Conservation (phyloP, 768 basidiomycete genomes). For the Tulasnella sp. region DNA sequence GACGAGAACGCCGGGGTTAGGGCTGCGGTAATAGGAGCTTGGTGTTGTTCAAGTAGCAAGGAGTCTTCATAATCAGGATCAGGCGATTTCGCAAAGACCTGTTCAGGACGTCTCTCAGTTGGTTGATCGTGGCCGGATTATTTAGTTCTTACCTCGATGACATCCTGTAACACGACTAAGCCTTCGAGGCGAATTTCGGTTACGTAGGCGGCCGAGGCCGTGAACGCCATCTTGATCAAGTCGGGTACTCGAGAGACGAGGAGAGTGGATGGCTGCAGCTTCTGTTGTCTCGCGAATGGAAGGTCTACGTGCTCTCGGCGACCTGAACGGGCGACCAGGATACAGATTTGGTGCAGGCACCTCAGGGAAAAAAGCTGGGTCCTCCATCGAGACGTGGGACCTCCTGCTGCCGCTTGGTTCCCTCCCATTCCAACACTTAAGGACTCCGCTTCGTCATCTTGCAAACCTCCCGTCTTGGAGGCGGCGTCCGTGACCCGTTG, state of each 20-base stretch:
- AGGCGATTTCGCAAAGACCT: conserved; percentile 82
- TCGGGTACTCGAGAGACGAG: conserved; percentile 85
- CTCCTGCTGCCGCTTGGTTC: conserved; percentile 31
- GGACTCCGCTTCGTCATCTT: conserved; percentile 93
- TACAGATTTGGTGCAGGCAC: conserved; percentile 86
- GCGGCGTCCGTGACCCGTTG: conserved; percentile 68
- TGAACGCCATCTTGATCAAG: conserved; percentile 96
- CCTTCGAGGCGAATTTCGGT: conserved; percentile 93
- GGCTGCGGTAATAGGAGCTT: conserved; percentile 96
- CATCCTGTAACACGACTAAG: conserved; percentile 80
- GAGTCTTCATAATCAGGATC: conserved; percentile 93
- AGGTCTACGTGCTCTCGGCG: conserved; percentile 82
- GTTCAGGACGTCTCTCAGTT: neutral
- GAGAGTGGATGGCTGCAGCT: conserved; percentile 56
- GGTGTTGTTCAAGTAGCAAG: conserved; percentile 90
- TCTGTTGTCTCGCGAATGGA: conserved; percentile 57
- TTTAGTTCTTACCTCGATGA: conserved; percentile 68
- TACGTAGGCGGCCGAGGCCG: conserved; percentile 92
- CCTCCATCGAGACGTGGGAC: conserved; percentile 80
- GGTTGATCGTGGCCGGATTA: neutral
- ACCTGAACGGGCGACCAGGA: conserved; percentile 65
- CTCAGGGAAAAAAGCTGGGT: conserved; percentile 93
- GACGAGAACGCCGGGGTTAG: conserved; percentile 94
- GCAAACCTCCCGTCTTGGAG: conserved; percentile 45
- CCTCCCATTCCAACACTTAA: conserved; percentile 55